These are phyloP conservation scores for Plasmodium malariae DNA, from an alignment of 169 alveolate genomes.

Conservation along the genomic window DNA sequence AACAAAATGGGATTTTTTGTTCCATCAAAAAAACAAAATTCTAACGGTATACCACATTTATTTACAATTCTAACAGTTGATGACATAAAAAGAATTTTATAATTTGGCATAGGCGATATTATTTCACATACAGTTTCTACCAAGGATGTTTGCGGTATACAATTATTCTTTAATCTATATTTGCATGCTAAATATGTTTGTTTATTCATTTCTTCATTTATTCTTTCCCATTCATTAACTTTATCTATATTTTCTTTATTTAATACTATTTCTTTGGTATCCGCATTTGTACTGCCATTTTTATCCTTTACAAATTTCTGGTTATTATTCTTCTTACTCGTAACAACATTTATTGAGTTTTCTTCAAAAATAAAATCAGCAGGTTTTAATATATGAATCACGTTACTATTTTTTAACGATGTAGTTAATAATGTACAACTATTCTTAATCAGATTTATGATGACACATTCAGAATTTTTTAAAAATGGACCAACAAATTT, in stretches of 20 bases:
- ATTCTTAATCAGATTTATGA: constrained; percentile 68
- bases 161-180: constrained; percentile 35
- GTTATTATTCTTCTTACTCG: neutral
- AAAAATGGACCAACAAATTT: constrained; percentile 74
- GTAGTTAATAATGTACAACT: constrained; percentile 75
- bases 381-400: constrained; percentile 60
- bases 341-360: neutral
- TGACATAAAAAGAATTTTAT: constrained; percentile 87
- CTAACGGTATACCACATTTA: constrained; percentile 89
- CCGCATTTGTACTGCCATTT: neutral
- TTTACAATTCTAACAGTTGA: constrained; percentile 87
- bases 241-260: constrained; percentile 20
- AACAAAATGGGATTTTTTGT: constrained; percentile 80
- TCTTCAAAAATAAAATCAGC: constrained; percentile 50
- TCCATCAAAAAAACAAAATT: constrained; percentile 84
- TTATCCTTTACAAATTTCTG: neutral
- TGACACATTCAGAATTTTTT: constrained; percentile 52
- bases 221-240: constrained; percentile 18
- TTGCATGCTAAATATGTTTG: constrained; percentile 42
- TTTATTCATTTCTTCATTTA: constrained; percentile 34
- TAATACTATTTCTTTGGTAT: constrained; percentile 3
- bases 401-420: constrained; percentile 51
- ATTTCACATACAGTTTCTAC: constrained; percentile 84
- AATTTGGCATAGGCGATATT: constrained; percentile 88
- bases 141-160: constrained; percentile 48